phyloP scores from a whole-genome alignment of 495 filamentous ascomycete species.

The Penicillium steckii region DNA sequence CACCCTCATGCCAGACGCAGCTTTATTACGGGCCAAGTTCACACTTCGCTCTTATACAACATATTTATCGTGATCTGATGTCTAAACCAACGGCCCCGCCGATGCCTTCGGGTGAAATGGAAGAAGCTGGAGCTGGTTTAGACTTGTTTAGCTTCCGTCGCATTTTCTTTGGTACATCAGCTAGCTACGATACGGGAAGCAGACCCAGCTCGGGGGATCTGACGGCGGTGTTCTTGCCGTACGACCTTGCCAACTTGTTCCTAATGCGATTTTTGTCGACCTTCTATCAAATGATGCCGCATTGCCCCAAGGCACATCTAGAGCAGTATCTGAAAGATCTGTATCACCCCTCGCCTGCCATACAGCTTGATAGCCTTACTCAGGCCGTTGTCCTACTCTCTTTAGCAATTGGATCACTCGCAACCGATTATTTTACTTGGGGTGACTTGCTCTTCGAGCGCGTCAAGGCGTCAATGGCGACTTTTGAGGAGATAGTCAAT shows the following conservation, averaged over 20 bases:
- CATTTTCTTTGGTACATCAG: slow-evolving; percentile 45
- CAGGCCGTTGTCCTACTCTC: slow-evolving; percentile 32
- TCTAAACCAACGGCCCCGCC: slow-evolving; percentile 23
- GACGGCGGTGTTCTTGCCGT: slow-evolving; percentile 36
- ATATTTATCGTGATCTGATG: slow-evolving; percentile 42
- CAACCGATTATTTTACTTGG: slow-evolving; percentile 36
- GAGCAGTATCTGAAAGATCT: slow-evolving; percentile 30
- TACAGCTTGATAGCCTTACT: slow-evolving; percentile 21
- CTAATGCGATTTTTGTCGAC: slow-evolving; percentile 34
- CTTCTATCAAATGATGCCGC: slow-evolving; percentile 34
- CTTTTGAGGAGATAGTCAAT: slow-evolving; percentile 43
- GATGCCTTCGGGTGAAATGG: slow-evolving; percentile 31
- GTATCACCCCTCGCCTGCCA: slow-evolving; percentile 23
- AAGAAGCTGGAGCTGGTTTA: slow-evolving; percentile 44
- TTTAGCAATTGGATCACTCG: slow-evolving; percentile 32
- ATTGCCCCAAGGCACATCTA: slow-evolving; percentile 27
- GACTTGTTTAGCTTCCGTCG: slow-evolving; percentile 45
- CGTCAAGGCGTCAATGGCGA: slow-evolving; percentile 32
- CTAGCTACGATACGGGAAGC: slow-evolving; percentile 26
- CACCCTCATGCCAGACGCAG: slow-evolving; percentile 43
- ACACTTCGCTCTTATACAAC: slow-evolving; percentile 46
- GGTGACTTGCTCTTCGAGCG: slow-evolving; percentile 42
- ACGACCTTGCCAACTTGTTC: slow-evolving; percentile 34
- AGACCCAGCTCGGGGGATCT: slow-evolving; percentile 13
- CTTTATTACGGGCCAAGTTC: slow-evolving; percentile 48